Percentiles rank a stretch among this genome's conserved stretches.
phyloP scores from a whole-genome alignment of 2,329 filamentous ascomycete species.

The Fusarium penzigii region DNA sequence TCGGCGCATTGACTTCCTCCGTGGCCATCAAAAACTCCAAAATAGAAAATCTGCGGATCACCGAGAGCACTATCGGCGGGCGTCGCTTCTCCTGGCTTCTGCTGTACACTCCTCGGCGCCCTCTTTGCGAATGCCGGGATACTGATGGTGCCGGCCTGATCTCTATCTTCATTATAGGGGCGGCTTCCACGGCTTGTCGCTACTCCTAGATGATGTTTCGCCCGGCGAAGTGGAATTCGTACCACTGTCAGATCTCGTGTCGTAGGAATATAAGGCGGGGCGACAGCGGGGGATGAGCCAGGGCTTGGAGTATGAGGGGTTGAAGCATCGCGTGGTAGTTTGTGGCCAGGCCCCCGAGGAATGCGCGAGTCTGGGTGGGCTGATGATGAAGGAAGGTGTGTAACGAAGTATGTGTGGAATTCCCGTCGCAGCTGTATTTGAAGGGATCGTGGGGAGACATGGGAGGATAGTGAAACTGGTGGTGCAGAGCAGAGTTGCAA shows the following conservation, averaged over 20 bases:
- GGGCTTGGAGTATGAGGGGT: constrained; percentile 68
- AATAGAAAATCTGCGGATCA: constrained; percentile 97
- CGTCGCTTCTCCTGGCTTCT: constrained; percentile 59
- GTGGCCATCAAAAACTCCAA: constrained; percentile 94
- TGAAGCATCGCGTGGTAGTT: constrained; percentile 82
- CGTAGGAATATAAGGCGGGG: constrained; percentile 56
- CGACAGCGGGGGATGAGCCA: constrained; percentile 58
- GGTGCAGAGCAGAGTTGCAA: constrained; percentile 12
- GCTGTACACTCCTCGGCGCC: constrained; percentile 64
- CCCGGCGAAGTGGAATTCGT: constrained; percentile 87
- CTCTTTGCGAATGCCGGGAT: constrained; percentile 90
- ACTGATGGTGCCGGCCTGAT: constrained; percentile 91
- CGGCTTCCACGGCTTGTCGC: constrained; percentile 78
- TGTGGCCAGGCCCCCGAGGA: constrained; percentile 69
- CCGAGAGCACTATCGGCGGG: constrained; percentile 77
- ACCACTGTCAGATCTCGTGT: constrained; percentile 86
- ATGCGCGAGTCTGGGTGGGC: constrained; percentile 81
- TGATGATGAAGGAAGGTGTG: constrained; percentile 89
- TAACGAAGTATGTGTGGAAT: constrained; percentile 98
- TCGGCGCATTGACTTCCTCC: constrained; percentile 86
- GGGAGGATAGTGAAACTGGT: constrained; percentile 5
- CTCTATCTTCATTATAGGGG: constrained; percentile 89
- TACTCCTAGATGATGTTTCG: constrained; percentile 94
- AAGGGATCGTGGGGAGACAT: constrained; percentile 6
- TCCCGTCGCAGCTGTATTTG: constrained; percentile 40